Evolutionary conservation across 2,329 filamentous ascomycete species (phyloP).

Genomic region (Ceratocystis eucalypticola): DNA sequence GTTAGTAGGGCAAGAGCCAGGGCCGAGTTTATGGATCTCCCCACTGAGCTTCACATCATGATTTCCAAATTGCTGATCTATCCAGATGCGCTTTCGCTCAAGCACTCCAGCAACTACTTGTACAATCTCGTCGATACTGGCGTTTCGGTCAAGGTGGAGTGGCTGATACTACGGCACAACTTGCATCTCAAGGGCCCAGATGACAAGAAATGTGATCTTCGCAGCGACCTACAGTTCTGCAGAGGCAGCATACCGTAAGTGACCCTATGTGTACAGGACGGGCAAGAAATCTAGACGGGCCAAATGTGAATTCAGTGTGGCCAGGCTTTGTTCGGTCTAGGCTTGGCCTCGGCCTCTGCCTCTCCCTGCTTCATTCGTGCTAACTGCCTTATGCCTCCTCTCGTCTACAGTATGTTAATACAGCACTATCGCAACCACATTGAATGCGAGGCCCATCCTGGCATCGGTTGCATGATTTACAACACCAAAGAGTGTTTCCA

Average conservation of each 20-base stretch:
- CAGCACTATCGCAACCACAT: constrained; percentile 44
- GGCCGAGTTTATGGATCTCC: constrained; percentile 37
- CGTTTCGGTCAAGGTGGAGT: constrained; percentile 51
- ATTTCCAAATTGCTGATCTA: constrained; percentile 50
- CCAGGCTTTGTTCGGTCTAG: not conserved
- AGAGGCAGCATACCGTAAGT: constrained; percentile 44
- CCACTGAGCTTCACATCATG: constrained; percentile 52
- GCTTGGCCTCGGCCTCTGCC: not conserved
- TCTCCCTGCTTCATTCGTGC: not conserved
- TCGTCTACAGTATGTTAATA: constrained; percentile 38
- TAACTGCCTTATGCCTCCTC: not conserved
- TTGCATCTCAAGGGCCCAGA: constrained; percentile 54
- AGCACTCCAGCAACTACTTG: constrained; percentile 52
- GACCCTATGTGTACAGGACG: not conserved
- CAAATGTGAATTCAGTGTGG: too few relatives aligned
- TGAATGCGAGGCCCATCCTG: constrained; percentile 46
- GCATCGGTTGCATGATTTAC: constrained; percentile 42
- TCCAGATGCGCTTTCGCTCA: constrained; percentile 56
- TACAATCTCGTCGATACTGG: constrained; percentile 52
- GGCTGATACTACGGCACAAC: constrained; percentile 51
- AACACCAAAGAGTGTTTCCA: constrained; percentile 37
- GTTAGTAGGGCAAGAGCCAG: constrained; percentile 22
- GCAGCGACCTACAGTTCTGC: constrained; percentile 47
- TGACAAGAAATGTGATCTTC: constrained; percentile 41
- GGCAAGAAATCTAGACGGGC: not conserved